phyloP scores from a whole-genome alignment of 73 alveolate species.

The Paramecium biaurelia region DNA sequence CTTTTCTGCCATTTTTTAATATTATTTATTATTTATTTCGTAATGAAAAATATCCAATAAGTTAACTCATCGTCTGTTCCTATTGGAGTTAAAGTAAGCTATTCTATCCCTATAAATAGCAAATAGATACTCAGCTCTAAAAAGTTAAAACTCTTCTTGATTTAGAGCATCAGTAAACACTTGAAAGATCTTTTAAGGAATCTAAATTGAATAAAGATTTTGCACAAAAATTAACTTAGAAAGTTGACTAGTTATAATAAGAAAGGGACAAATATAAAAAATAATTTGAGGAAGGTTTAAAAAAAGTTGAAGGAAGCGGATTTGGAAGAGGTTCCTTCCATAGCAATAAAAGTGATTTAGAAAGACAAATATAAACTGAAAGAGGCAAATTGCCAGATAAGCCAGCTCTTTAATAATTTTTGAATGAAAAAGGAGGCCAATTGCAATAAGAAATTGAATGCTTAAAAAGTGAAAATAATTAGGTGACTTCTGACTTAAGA shows the following conservation, averaged over 20 bases:
- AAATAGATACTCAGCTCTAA: not conserved
- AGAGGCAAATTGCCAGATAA: not conserved
- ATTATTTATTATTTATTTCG: not conserved
- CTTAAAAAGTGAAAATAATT: not conserved
- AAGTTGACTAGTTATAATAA: not conserved
- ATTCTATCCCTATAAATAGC: not conserved
- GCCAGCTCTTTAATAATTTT: not conserved
- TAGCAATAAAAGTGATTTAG: not conserved
- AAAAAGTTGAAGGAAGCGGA: not conserved
- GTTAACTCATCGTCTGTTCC: not conserved
- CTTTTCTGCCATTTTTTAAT: not conserved
- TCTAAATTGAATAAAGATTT: not conserved
- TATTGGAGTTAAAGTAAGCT: not conserved
- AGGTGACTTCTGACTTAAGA: not conserved
- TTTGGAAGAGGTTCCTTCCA: not conserved
- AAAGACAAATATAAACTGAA: not conserved
- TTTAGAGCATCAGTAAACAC: not conserved
- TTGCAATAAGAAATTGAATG: not conserved
- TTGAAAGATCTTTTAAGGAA: not conserved
- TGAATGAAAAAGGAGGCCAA: not conserved
- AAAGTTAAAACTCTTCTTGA: not conserved
- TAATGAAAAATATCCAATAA: constrained; percentile 6
- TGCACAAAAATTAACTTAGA: not conserved
- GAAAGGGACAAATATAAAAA: not conserved
- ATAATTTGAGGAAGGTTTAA: not conserved